Base-by-base conservation (phyloP, 108 stramenopile genomes). In the Cyclostephanos tholiformis region DNA sequence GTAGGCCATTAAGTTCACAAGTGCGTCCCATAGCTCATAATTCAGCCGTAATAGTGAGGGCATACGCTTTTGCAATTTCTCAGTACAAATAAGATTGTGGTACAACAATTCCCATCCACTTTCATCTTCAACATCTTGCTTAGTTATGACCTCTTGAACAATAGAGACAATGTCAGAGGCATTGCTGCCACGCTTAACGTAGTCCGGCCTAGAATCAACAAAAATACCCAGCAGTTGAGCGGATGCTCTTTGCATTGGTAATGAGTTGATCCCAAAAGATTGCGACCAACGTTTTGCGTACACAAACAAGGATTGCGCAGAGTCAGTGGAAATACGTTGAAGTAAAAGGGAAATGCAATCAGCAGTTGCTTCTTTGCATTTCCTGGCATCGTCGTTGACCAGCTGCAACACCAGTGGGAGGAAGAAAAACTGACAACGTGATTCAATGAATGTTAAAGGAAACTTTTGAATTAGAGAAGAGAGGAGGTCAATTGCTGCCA, bases 391-490 rank as follows among this genome's bases (percentile, higher is more conserved):
- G 56, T 97, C 97, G 59, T 97, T 97, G 14, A 87, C 87, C 57
- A 97, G 71, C 69, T 95, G 92, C 65, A 97, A 63, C 22, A 92
- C 91, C 20, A 93, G 80, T 9, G 95, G 94, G 8, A 97, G 69
- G 72, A 97, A 96, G 36, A 97, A 82, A 19, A 88, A 58, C 41
- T 94, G 89, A 8, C 81, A 71, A 44, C 95, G 69, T 20, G 69
- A 79, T 53, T 94, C 86, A 43, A 97, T 43, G 23, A 93, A 67
- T 8, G 82, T 80, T 6, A 74, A 53, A 14, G 95, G 94, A 9
- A 97, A 71, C 63, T 85, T 87, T 55, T 89, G 82, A 49, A 95
- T 73, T 20, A 93, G 65, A 2, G 80, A 44, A 4, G 60, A 53
- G 14, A 95, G 63, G 17, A 92, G 68, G 25, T 76, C 69, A 52